phyloP scores from a whole-genome alignment of 1,139 yeast genomes.

The Diutina catenulata region DNA sequence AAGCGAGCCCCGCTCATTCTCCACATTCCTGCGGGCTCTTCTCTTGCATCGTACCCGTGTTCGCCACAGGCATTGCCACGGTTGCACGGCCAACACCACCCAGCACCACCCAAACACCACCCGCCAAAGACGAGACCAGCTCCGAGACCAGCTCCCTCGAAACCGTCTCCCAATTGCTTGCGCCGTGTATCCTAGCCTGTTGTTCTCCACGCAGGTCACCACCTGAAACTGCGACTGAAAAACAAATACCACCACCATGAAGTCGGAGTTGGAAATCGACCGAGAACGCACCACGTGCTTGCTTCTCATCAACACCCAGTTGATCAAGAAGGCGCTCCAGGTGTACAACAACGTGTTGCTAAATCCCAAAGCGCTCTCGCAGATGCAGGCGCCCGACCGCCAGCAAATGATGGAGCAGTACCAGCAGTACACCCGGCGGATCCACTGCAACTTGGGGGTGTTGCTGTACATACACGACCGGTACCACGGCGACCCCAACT shows the following conservation, averaged over 20 bases:
- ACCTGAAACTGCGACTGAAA: background rate
- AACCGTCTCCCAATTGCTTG: background rate
- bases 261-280: slow-evolving; percentile 15
- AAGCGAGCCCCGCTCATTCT: too few relatives aligned
- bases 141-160: background rate
- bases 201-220: background rate
- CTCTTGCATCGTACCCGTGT: too few relatives aligned
- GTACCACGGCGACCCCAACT: slow-evolving; percentile 24
- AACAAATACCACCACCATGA: background rate
- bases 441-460: slow-evolving; percentile 43
- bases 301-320: slow-evolving; percentile 39
- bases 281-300: slow-evolving; percentile 39
- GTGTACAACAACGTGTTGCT: slow-evolving; percentile 25
- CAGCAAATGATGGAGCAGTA: slow-evolving; percentile 32
- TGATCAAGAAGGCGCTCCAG: slow-evolving; percentile 36
- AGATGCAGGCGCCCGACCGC: slow-evolving; percentile 25
- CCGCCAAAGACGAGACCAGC: too few relatives aligned
- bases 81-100: too few relatives aligned
- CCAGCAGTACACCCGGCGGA: slow-evolving; percentile 38
- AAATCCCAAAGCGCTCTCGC: slow-evolving; percentile 25
- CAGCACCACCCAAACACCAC: too few relatives aligned
- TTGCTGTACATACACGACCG: slow-evolving; percentile 41
- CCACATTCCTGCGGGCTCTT: too few relatives aligned
- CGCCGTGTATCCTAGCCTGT: background rate
- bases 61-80: too few relatives aligned